A percentile compares a stretch with the other conserved stretches of the same genome.
phyloP scores from a whole-genome alignment of 805 yeast genomes.

The Cyberlindnera subsufficiens region DNA sequence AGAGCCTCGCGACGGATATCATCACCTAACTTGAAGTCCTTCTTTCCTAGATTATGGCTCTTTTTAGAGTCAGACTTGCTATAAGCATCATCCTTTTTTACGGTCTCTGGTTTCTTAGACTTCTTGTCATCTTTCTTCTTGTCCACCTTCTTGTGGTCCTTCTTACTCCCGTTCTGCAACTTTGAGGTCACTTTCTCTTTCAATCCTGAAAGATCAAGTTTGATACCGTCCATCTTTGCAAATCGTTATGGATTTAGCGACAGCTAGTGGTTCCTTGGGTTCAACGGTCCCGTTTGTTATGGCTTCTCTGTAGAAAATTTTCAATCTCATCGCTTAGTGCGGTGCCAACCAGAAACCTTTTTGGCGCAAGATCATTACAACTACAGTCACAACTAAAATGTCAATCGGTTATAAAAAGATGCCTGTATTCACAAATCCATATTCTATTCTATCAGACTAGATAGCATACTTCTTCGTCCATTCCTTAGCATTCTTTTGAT shows the following conservation, averaged over 20 bases:
- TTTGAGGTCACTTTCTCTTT: conserved; percentile 60
- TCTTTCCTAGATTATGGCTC: conserved; percentile 9
- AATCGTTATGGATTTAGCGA: neutral
- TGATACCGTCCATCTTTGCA: conserved; percentile 19
- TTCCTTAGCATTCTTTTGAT: conserved; percentile 95
- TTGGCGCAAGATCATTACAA: neutral
- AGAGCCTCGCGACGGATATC: conserved; percentile 65
- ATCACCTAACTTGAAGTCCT: conserved; percentile 12
- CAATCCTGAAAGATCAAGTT: conserved; percentile 41
- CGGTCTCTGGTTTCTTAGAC: conserved; percentile 5
- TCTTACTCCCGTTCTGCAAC: conserved; percentile 27
- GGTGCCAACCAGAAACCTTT: conserved; percentile 4
- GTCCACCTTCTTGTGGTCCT: conserved; percentile 16
- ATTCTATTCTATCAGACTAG: conserved; percentile 2
- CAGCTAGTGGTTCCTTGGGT: too few species aligned
- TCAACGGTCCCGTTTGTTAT: neutral
- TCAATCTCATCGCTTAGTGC: conserved; percentile 14
- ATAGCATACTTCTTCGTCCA: conserved; percentile 99
- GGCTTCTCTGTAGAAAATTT: conserved; percentile 6
- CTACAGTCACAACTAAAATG: conserved; percentile 25
- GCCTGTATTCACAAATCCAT: conserved; percentile 15
- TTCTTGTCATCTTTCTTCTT: neutral
- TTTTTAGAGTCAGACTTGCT: too few species aligned
- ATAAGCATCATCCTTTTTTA: too few species aligned
- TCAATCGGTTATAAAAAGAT: conserved; percentile 1